These are phyloP conservation scores for Globisporangium irregulare DNA, from an alignment of 352 stramenopile species.

Conservation along the genomic window DNA sequence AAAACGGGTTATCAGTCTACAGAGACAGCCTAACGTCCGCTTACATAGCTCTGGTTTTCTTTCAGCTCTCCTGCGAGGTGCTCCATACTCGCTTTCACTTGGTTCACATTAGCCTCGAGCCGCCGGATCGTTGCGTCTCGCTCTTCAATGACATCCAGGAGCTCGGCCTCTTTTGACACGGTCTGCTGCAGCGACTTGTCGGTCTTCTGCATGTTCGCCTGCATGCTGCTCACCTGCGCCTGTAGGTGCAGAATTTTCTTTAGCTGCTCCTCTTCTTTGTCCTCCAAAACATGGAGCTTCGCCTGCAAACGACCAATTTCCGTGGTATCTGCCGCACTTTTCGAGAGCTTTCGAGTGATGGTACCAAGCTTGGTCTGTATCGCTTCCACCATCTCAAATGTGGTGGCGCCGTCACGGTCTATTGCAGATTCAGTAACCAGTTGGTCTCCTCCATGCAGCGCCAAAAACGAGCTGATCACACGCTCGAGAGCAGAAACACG, in stretches of 20 bases:
- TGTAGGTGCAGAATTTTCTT: conserved; percentile 32
- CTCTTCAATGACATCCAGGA: conserved; percentile 25
- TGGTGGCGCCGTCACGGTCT: not conserved
- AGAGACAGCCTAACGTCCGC: not conserved
- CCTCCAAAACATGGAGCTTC: conserved; percentile 17
- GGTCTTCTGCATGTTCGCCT: conserved; percentile 14
- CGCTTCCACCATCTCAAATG: not conserved
- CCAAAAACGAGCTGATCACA: conserved; percentile 27
- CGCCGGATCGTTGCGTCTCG: conserved; percentile 25
- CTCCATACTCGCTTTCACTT: conserved; percentile 35
- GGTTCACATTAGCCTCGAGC: conserved; percentile 26
- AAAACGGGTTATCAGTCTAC: not conserved
- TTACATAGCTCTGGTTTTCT: conserved; percentile 50
- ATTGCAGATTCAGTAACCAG: not conserved
- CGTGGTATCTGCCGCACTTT: not conserved
- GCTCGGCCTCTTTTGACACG: conserved; percentile 26
- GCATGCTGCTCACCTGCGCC: conserved; percentile 29
- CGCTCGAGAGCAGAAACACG: conserved; percentile 17
- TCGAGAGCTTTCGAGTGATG: conserved; percentile 17
- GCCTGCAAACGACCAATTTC: conserved; percentile 11
- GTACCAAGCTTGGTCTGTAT: conserved; percentile 7
- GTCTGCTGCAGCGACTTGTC: conserved; percentile 26
- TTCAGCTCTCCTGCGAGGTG: conserved; percentile 51
- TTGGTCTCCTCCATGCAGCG: conserved; percentile 18
- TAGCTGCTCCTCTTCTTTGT: conserved; percentile 25